These are phyloP conservation scores for Trichophaea hybrida DNA, from an alignment of 2,329 filamentous ascomycete genomes.

Conservation along the genomic window DNA sequence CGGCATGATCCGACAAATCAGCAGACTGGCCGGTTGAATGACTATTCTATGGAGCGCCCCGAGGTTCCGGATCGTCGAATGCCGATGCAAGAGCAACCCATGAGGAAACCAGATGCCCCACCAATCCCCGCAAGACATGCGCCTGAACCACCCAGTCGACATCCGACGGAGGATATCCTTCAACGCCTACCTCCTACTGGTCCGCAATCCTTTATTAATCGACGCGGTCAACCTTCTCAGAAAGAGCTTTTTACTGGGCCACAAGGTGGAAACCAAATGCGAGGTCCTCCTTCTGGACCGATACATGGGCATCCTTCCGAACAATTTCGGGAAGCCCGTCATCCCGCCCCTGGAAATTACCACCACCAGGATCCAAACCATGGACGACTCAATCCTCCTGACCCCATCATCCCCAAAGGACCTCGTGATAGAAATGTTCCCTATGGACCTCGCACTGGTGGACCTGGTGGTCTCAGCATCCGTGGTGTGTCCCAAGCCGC, in stretches of 20 bases:
- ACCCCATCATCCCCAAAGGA: conserved; percentile 24
- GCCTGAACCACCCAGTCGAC: background rate
- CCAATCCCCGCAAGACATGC: conserved; percentile 5
- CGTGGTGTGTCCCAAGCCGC: background rate
- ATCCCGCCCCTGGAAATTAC: conserved; percentile 16
- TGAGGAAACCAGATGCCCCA: conserved; percentile 18
- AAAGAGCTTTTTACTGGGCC: conserved; percentile 18
- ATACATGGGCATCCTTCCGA: background rate
- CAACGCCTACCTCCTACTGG: conserved; percentile 23
- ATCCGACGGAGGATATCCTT: conserved; percentile 13
- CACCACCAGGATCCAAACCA: conserved; percentile 26
- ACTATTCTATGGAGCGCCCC: conserved; percentile 15
- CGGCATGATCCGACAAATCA: conserved; percentile 5
- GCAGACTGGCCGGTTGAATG: conserved; percentile 9
- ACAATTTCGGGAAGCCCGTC: background rate
- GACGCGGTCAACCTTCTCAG: conserved; percentile 7
- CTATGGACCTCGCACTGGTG: conserved; percentile 23
- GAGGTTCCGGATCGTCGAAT: conserved; percentile 19
- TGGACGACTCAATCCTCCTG: conserved; percentile 26
- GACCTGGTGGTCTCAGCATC: conserved; percentile 14
- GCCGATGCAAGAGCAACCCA: conserved; percentile 15
- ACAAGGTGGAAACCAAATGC: background rate
- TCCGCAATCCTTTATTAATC: conserved; percentile 24
- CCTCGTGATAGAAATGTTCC: conserved; percentile 23
- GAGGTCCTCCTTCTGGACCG: background rate